Percentiles rank a stretch among this genome's conserved stretches.
Conservation (phyloP, 2,329 filamentous ascomycete species). For the Thielaviopsis punctulata region DNA sequence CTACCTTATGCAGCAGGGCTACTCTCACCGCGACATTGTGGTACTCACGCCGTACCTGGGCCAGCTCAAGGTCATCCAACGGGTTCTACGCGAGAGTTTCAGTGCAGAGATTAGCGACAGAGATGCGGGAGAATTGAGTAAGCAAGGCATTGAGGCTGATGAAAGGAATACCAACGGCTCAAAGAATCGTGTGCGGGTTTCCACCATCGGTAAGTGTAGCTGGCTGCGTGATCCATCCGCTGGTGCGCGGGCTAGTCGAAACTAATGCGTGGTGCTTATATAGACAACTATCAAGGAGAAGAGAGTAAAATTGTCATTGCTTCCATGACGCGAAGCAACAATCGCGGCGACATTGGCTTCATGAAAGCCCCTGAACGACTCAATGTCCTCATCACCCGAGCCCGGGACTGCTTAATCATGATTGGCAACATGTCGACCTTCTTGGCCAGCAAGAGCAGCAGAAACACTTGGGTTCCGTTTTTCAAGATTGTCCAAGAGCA, state of each 20-base stretch:
- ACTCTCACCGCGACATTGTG: constrained; percentile 46
- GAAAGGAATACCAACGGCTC: constrained; percentile 34
- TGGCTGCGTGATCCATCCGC: too few relatives aligned
- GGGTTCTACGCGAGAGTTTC: constrained; percentile 35
- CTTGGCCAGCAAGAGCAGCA: constrained; percentile 31
- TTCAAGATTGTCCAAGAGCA: constrained; percentile 36
- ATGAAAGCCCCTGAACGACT: constrained; percentile 47
- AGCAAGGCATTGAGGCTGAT: constrained; percentile 41
- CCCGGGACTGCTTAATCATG: constrained; percentile 47
- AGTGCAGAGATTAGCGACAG: constrained; percentile 53
- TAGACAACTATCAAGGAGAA: constrained; percentile 66
- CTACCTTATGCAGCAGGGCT: constrained; percentile 56
- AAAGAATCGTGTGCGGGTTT: constrained; percentile 38
- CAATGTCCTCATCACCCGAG: constrained; percentile 53
- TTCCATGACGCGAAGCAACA: constrained; percentile 51
- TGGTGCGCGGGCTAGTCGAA: too few relatives aligned
- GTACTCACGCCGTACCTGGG: constrained; percentile 58
- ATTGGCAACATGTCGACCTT: constrained; percentile 54
- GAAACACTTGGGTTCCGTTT: constrained; percentile 36
- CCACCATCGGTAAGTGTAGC: constrained; percentile 44
- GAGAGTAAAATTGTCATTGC: constrained; percentile 57
- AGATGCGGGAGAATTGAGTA: constrained; percentile 44
- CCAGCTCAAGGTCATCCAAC: constrained; percentile 40
- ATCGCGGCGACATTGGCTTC: constrained; percentile 49
- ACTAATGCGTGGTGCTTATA: too few relatives aligned